Evolutionary conservation across 2,329 filamentous ascomycete species (phyloP).

Genomic region (Emergomyces orientalis): DNA sequence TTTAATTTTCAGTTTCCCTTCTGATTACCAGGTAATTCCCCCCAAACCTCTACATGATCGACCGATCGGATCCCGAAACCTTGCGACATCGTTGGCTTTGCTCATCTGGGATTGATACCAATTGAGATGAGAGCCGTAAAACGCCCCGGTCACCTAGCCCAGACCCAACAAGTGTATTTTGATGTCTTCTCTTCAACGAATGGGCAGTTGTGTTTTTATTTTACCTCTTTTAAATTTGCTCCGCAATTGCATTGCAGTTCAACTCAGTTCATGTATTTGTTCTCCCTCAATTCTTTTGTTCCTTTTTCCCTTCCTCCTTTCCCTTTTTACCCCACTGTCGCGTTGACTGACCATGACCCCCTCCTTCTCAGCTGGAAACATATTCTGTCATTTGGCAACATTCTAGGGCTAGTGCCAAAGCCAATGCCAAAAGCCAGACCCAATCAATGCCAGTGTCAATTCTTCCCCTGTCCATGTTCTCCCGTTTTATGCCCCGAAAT

Average conservation of each 20-base stretch:
- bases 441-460: background rate
- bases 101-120: too few relatives aligned
- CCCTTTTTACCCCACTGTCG: too few relatives aligned
- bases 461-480: background rate
- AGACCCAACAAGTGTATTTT: too few relatives aligned
- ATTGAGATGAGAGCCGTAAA: too few relatives aligned
- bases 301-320: too few relatives aligned
- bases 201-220: conserved; percentile 2
- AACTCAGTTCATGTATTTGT: conserved; percentile 6
- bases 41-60: background rate
- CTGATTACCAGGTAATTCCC: background rate
- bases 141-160: too few relatives aligned
- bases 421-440: background rate
- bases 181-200: too few relatives aligned
- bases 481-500: background rate
- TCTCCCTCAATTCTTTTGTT: conserved; percentile 15
- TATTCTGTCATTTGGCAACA: conserved; percentile 1
- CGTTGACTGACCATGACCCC: too few relatives aligned
- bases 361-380: too few relatives aligned
- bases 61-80: background rate
- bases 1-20: background rate
- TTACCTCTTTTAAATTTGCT: background rate
- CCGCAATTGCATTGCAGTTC: background rate
- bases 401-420: background rate
- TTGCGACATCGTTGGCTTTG: too few relatives aligned